Conservation (phyloP, 2,329 filamentous ascomycete species). For the Thermochaetoides dissita region DNA sequence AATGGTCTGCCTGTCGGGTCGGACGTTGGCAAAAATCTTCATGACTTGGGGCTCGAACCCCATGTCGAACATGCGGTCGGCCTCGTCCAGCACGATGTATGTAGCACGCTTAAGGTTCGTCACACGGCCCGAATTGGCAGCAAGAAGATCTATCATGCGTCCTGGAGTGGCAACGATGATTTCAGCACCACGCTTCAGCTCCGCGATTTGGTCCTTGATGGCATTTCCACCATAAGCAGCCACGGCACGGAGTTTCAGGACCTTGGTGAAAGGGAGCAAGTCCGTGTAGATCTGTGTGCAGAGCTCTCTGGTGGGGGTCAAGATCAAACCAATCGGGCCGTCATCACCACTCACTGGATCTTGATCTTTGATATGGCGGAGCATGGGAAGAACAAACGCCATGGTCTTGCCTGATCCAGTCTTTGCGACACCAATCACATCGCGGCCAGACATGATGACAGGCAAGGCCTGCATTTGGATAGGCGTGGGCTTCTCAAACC, state of each 20-base stretch:
- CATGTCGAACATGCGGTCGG: slow-evolving; percentile 99
- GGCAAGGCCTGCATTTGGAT: slow-evolving; percentile 95
- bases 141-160: slow-evolving; percentile 86
- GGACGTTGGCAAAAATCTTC: slow-evolving; percentile 85
- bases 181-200: slow-evolving; percentile 86
- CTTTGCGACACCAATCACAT: slow-evolving; percentile 93
- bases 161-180: slow-evolving; percentile 93
- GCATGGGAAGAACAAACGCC: slow-evolving; percentile 91
- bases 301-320: slow-evolving; percentile 89
- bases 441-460: slow-evolving; percentile 86
- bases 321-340: slow-evolving; percentile 74
- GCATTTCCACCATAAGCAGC: slow-evolving; percentile 91
- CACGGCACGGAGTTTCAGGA: slow-evolving; percentile 69
- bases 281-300: slow-evolving; percentile 89
- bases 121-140: slow-evolving; percentile 85
- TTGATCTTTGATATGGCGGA: slow-evolving; percentile 94
- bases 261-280: slow-evolving; percentile 86
- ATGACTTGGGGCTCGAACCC: slow-evolving; percentile 96
- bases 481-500: slow-evolving; percentile 77
- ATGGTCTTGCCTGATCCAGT: slow-evolving; percentile 96
- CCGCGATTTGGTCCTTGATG: slow-evolving; percentile 94
- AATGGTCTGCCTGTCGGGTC: slow-evolving; percentile 84
- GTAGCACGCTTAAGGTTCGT: slow-evolving; percentile 81
- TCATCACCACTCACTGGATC: slow-evolving; percentile 67
- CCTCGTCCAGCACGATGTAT: slow-evolving; percentile 92